Evolutionary conservation across 139 green algal species (phyloP), one percentile per base, ranked within the genome.

Genomic region (Mesotaenium endlicherianum): DNA sequence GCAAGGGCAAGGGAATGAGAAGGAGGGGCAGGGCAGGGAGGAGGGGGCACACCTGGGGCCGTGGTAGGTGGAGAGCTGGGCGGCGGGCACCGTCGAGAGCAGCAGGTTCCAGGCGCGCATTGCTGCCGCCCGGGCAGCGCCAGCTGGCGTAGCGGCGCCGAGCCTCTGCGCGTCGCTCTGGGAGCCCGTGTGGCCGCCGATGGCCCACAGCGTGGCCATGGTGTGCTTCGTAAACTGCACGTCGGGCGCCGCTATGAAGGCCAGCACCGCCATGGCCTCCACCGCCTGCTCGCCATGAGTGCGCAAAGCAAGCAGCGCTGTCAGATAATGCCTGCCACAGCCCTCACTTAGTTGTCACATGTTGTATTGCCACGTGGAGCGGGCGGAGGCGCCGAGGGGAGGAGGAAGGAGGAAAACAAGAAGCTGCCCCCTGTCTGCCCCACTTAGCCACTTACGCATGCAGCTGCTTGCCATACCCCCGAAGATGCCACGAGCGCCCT

Each of bases 21-120:
- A n/a, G n/a, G n/a, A n/a, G n/a, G n/a, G n/a, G n/a, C n/a, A n/a
- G n/a, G n/a, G n/a, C n/a, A n/a, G n/a, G n/a, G n/a, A n/a, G n/a
- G n/a, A n/a, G n/a, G n/a, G n/a, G n/a, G n/a, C n/a, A n/a, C 26
- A 45, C 70, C 70, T 78, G 70, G 41, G 70, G 4, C 70, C 36
- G 60, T 72, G 43, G 36, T 72, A 6, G 36, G 41, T 38, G 41
- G 60, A n/a, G 44, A 49, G 44, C n/a, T 50, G 70, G 31, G 34
- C 70, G 44, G 70, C 36, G 26, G 70, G 70, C 4, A 78, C 34
- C 3, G 34, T 78, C 14, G 70, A 78, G 4, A 78, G 31, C 34
- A 78, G 47, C 34, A 78, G 70, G 70, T 31, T 78, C 70, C 70
- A 78, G 34, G 70, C 3, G 47, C 41, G 39, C 34, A 78, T 36